Conservation (phyloP, 2,329 filamentous ascomycete genomes). For the Exophiala xenobiotica region DNA sequence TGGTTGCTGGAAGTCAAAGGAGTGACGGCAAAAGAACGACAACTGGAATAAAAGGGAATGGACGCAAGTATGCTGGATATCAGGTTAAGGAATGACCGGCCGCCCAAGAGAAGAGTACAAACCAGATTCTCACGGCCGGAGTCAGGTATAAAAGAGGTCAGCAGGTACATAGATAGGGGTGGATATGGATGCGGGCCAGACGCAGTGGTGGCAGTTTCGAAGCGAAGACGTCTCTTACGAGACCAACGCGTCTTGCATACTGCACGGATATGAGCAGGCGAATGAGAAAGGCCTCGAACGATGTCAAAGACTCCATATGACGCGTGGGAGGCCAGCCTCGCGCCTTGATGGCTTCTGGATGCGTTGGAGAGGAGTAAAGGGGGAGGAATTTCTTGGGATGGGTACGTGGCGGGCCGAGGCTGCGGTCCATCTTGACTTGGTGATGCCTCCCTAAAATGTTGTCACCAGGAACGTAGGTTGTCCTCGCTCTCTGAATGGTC, state of each 20-base stretch:
- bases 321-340: conserved; percentile 3
- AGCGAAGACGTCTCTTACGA: background rate
- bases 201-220: background rate
- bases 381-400: background rate
- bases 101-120: background rate
- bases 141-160: background rate
- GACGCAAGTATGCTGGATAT: conserved; percentile 3
- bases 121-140: background rate
- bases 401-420: background rate
- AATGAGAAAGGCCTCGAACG: background rate
- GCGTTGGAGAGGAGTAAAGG: conserved; percentile 5
- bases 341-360: background rate
- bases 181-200: conserved; percentile 8
- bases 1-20: background rate
- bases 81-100: background rate
- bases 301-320: background rate
- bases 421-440: no score
- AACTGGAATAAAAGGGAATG: conserved; percentile 7
- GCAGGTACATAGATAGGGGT: conserved; percentile 2
- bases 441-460: no score
- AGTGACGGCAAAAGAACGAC: conserved; percentile 3
- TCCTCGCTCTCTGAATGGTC: conserved; percentile 6
- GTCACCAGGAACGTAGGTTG: no score
- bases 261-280: conserved; percentile 1
- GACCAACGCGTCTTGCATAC: background rate